A percentile compares a stretch with the other conserved stretches of the same genome.
Conservation (phyloP, 768 basidiomycete genomes). For the Vararia minispora region DNA sequence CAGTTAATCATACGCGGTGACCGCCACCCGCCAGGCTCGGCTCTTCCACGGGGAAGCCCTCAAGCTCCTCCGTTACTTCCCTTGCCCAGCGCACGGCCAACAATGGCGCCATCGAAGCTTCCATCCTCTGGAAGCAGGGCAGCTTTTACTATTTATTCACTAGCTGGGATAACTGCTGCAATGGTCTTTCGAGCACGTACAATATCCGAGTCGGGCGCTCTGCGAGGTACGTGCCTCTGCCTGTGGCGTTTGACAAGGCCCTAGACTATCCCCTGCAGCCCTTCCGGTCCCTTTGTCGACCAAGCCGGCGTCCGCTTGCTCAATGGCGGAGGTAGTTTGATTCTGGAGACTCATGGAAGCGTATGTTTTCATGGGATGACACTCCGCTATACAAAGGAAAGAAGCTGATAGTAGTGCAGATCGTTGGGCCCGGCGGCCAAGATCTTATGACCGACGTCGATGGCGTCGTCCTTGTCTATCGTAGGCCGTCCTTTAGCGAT, state of each 20-base stretch:
- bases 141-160: conserved; percentile 45
- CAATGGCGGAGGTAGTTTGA: conserved; percentile 41
- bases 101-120: conserved; percentile 38
- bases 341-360: conserved; percentile 32
- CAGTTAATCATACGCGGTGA: too few species aligned
- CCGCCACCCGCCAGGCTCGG: conserved; percentile 21
- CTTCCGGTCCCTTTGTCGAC: conserved; percentile 37
- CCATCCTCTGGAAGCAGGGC: conserved; percentile 31
- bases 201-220: conserved; percentile 50
- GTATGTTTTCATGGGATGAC: conserved; percentile 18
- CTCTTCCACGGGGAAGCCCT: conserved; percentile 31
- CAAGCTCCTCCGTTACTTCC: conserved; percentile 27
- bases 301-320: conserved; percentile 31
- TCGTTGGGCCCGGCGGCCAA: conserved; percentile 45
- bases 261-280: conserved; percentile 17
- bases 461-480: conserved; percentile 38
- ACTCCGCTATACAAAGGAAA: background rate
- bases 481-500: conserved; percentile 26
- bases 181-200: conserved; percentile 40
- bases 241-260: background rate
- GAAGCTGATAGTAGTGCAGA: conserved; percentile 18
- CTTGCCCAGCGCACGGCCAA: conserved; percentile 34
- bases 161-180: conserved; percentile 44
- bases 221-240: conserved; percentile 21
- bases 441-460: conserved; percentile 34